Evolutionary conservation across 495 filamentous ascomycete species (phyloP).

Genomic region (Pseudevernia furfuracea): DNA sequence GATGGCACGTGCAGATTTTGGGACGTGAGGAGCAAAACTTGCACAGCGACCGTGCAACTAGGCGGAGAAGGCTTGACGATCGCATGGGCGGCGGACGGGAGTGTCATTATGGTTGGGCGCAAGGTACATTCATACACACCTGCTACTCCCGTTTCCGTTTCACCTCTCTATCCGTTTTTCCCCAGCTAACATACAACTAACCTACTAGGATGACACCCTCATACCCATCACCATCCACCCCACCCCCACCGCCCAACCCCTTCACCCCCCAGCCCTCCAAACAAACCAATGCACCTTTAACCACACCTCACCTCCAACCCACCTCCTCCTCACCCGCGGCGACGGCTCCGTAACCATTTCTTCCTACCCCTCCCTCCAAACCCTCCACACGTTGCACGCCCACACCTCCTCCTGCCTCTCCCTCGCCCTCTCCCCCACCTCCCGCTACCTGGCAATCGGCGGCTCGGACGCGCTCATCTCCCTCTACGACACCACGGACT

Average conservation of each 20-base stretch:
- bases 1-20: slow-evolving; percentile 87
- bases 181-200: background rate
- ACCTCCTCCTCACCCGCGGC: slow-evolving; percentile 70
- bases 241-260: slow-evolving; percentile 43
- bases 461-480: slow-evolving; percentile 82
- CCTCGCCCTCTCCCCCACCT: slow-evolving; percentile 64
- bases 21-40: slow-evolving; percentile 80
- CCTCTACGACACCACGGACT: slow-evolving; percentile 88
- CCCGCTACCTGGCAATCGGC: slow-evolving; percentile 76
- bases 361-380: slow-evolving; percentile 50
- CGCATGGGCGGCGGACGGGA: slow-evolving; percentile 84
- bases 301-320: slow-evolving; percentile 42
- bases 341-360: slow-evolving; percentile 77
- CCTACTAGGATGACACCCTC: slow-evolving; percentile 57
- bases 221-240: slow-evolving; percentile 49
- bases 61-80: slow-evolving; percentile 75
- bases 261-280: slow-evolving; percentile 63
- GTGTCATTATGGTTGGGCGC: slow-evolving; percentile 70
- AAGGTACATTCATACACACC: slow-evolving; percentile 50
- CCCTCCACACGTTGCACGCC: slow-evolving; percentile 60
- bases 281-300: slow-evolving; percentile 82
- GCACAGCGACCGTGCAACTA: slow-evolving; percentile 71
- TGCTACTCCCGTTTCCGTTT: background rate
- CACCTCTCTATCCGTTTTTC: background rate
- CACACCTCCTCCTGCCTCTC: slow-evolving; percentile 74